Conservation (phyloP, 768 basidiomycete species). For the Gloeophyllum trabeum region DNA sequence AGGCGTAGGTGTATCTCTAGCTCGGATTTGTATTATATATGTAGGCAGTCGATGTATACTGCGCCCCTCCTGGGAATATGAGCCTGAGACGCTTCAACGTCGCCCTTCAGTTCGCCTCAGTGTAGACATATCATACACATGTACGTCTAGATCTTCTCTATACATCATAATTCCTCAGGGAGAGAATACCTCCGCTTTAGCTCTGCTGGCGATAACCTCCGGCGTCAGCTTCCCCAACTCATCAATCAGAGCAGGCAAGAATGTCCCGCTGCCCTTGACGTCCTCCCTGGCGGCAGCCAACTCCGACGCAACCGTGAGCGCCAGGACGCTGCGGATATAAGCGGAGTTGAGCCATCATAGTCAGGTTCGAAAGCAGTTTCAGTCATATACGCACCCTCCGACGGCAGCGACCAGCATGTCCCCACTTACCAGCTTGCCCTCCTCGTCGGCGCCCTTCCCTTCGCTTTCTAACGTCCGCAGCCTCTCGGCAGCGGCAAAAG, state of each 20-base stretch:
- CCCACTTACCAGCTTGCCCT: conserved; percentile 48
- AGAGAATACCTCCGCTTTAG: conserved; percentile 21
- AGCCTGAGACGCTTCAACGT: no score
- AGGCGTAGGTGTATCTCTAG: no score
- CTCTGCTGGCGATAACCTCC: conserved; percentile 18
- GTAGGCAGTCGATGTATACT: no score
- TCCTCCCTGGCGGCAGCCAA: conserved; percentile 36
- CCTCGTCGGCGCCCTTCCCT: conserved; percentile 8
- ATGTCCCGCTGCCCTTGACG: conserved; percentile 53
- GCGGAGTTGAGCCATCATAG: background rate
- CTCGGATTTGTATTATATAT: no score
- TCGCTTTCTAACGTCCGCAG: conserved; percentile 15
- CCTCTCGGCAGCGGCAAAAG: conserved; percentile 67
- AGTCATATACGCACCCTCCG: conserved; percentile 52
- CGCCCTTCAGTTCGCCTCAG: no score
- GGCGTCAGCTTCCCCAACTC: conserved; percentile 37
- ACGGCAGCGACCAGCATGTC: conserved; percentile 71
- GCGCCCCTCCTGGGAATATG: no score
- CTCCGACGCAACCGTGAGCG: conserved; percentile 51
- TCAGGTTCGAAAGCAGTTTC: background rate
- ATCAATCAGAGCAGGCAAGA: conserved; percentile 55
- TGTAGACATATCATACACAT: no score
- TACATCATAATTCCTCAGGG: no score
- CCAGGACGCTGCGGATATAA: conserved; percentile 29
- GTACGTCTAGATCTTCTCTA: no score